A percentile compares a stretch with the other conserved stretches of the same genome.
Evolutionary conservation across 2,329 filamentous ascomycete species (phyloP).

Genomic region (Xylogone sp.): DNA sequence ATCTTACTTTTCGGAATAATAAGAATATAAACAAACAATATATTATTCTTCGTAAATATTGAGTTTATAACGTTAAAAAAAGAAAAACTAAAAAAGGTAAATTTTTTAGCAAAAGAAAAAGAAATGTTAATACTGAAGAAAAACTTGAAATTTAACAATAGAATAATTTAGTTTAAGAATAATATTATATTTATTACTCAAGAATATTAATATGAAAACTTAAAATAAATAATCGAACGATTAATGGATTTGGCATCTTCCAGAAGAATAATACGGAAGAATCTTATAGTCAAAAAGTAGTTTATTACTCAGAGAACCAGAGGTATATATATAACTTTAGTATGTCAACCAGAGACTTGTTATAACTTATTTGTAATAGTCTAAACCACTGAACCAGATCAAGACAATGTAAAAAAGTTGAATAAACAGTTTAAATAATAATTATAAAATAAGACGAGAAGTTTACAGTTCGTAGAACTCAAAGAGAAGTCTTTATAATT

Average conservation of each 20-base stretch:
- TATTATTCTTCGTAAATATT: conserved; percentile 4
- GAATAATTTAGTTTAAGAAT: background rate
- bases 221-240: background rate
- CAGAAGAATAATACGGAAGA: background rate
- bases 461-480: conserved; percentile 4
- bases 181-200: background rate
- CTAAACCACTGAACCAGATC: background rate
- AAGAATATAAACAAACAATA: conserved; percentile 9
- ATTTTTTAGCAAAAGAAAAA: conserved; percentile 6
- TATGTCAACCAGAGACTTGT: conserved; percentile 4
- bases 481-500: conserved; percentile 3
- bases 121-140: background rate
- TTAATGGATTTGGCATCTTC: background rate
- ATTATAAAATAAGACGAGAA: conserved; percentile 2
- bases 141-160: background rate
- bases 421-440: conserved; percentile 5
- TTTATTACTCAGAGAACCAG: conserved; percentile 4
- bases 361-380: conserved; percentile 5
- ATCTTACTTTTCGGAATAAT: conserved; percentile 2
- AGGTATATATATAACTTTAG: conserved; percentile 8
- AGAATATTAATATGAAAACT: background rate
- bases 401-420: conserved; percentile 3
- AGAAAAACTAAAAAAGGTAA: conserved; percentile 5
- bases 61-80: conserved; percentile 2
- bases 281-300: background rate